Percentiles rank a stretch among this genome's conserved stretches.
These are phyloP conservation scores for Ceratocystis lukuohia DNA, from an alignment of 2,329 filamentous ascomycete genomes.

Conservation along the genomic window DNA sequence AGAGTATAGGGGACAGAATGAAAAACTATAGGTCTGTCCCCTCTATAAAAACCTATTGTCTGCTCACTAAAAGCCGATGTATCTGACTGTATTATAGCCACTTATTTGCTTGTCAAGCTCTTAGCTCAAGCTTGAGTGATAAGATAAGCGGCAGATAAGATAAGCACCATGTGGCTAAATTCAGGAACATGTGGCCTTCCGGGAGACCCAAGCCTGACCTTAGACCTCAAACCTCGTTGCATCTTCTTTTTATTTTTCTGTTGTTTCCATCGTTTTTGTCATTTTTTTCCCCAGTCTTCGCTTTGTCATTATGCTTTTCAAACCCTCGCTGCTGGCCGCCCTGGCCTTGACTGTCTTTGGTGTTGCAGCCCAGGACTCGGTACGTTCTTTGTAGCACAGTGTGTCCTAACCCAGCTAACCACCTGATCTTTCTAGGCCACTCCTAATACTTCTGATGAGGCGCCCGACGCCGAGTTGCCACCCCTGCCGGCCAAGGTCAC, in stretches of 20 bases:
- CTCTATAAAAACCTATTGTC: too few species aligned
- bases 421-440: slow-evolving; percentile 5
- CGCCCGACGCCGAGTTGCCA: slow-evolving; percentile 11
- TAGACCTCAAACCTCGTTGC: not conserved
- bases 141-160: slow-evolving; percentile 10
- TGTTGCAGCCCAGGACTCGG: slow-evolving; percentile 36
- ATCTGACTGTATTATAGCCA: too few species aligned
- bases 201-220: not conserved
- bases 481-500: slow-evolving; percentile 33
- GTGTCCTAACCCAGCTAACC: not conserved
- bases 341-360: slow-evolving; percentile 56
- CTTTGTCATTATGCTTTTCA: slow-evolving; percentile 53
- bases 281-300: slow-evolving; percentile 14
- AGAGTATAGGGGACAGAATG: too few species aligned
- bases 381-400: not conserved
- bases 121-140: not conserved
- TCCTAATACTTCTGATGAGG: slow-evolving; percentile 13
- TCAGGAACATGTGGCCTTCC: slow-evolving; percentile 17
- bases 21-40: too few species aligned
- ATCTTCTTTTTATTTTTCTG: not conserved
- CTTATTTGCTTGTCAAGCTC: not conserved
- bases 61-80: too few species aligned
- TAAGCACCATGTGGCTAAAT: not conserved
- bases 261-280: slow-evolving; percentile 10
- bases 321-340: slow-evolving; percentile 57